phyloP scores from a whole-genome alignment of 176 grass and related monocot genomes.

The Pontederia paniculata region DNA sequence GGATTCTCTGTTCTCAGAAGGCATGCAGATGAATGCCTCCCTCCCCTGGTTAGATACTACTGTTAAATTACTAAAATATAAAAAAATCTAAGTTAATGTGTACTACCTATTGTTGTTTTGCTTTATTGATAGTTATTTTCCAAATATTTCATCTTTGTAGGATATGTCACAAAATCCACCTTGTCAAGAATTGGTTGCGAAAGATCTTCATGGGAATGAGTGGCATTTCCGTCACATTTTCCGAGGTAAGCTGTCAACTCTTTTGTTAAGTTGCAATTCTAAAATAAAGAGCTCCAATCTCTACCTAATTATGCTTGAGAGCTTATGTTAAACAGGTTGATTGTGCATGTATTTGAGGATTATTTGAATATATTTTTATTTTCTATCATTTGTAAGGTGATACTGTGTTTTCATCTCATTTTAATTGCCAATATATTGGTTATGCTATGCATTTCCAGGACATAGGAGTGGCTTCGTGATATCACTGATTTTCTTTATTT shows the following conservation, averaged over 20 bases:
- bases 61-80: not conserved
- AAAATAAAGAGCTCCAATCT: not conserved
- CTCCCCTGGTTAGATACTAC: constrained; percentile 59
- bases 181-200: constrained; percentile 78
- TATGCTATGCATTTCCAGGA: no score
- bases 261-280: not conserved
- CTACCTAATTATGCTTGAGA: no score
- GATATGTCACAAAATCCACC: constrained; percentile 94
- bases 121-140: not conserved
- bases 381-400: no score
- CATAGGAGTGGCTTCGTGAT: no score
- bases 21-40: constrained; percentile 92
- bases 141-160: constrained; percentile 20
- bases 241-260: constrained; percentile 30
- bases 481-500: no score
- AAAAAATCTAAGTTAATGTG: not conserved
- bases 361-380: no score
- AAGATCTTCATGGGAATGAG: constrained; percentile 79
- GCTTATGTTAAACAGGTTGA: no score
- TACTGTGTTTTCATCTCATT: no score
- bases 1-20: constrained; percentile 90
- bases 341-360: no score
- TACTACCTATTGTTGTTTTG: not conserved
- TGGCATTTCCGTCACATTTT: constrained; percentile 98
- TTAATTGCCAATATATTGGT: no score